Evolutionary conservation across 2,329 filamentous ascomycete species (phyloP), one percentile per base, ranked within the genome.

Genomic region (Fusarium torreyae): DNA sequence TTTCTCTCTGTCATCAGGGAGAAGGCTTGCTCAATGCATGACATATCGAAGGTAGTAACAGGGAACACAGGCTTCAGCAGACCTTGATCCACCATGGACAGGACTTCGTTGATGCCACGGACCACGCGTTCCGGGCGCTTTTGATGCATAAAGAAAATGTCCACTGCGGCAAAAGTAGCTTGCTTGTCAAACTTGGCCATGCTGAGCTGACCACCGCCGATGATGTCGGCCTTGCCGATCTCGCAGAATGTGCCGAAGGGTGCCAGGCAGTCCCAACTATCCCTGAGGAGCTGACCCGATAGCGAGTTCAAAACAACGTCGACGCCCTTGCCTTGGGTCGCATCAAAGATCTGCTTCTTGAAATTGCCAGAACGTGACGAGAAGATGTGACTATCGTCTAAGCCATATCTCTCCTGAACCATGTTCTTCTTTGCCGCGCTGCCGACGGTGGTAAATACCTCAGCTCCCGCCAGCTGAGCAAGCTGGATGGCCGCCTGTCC

Each of bases 141-240:
- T 22, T 51, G 45, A 28, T 57, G 45, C 54, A 57, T 57, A 10
- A 38, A 51, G 5, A 14, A 51, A 4, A 51, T n/a, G 13, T 51
- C 54, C 4, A 57, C 46, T 3, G 54, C 54, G 3, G 45, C 28
- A 20, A 57, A 57, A 5, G 45, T 51, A 9, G 38, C 54, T n/a
- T 57, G 54, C 20, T 43, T 51, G 22, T 57, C 31, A 10, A 57
- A 57, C 1, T 51, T 51, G 45, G 54, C 28, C 54, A 57, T 57
- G 6, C 17, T 31, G 39, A 57, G 45, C 28, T 51, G 45, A 10
- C 54, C 28, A 10, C 39, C 13, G 5, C 54, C 18, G 10, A 57
- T 17, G 2, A 57, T 57, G 15, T 57, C 54, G 13, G 54, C 38
- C 14, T 57, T 57, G 14, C 54, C 54, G 10, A 51, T 50, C 22